A percentile compares a stretch with the other conserved stretches of the same genome.
Conservation (phyloP, 2,329 filamentous ascomycete genomes). For the Aspergillus oerlinghausenensis region DNA sequence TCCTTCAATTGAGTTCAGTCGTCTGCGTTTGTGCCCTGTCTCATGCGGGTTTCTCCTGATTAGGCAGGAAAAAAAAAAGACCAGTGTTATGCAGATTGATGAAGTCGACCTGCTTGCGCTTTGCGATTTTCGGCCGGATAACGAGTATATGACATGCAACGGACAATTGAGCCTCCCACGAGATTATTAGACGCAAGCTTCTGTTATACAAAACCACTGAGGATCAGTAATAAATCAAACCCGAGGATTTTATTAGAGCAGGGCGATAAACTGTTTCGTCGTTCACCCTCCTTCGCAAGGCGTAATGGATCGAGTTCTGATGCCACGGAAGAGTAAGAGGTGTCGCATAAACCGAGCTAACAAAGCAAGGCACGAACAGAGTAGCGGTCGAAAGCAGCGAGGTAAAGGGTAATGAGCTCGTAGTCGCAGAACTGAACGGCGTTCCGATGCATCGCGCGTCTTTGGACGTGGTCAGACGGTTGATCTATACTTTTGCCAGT, state of each 20-base stretch:
- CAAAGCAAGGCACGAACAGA: conserved; percentile 22
- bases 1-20: not conserved
- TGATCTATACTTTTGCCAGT: conserved; percentile 18
- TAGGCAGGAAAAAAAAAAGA: not conserved
- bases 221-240: not conserved
- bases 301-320: not conserved
- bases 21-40: not conserved
- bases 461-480: conserved; percentile 20
- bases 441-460: conserved; percentile 33
- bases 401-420: conserved; percentile 17
- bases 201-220: not conserved
- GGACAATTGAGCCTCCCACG: not conserved
- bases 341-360: conserved; percentile 7
- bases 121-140: not conserved
- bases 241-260: not conserved
- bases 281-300: not conserved
- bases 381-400: conserved; percentile 11
- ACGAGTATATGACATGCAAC: not conserved
- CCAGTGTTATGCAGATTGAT: not conserved
- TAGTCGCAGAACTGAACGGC: conserved; percentile 18
- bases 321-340: not conserved
- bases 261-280: not conserved
- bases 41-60: not conserved
- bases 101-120: not conserved
- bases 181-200: not conserved